These are phyloP conservation scores for Colletotrichum zoysiae DNA, from an alignment of 2,329 filamentous ascomycete species.

Conservation along the genomic window DNA sequence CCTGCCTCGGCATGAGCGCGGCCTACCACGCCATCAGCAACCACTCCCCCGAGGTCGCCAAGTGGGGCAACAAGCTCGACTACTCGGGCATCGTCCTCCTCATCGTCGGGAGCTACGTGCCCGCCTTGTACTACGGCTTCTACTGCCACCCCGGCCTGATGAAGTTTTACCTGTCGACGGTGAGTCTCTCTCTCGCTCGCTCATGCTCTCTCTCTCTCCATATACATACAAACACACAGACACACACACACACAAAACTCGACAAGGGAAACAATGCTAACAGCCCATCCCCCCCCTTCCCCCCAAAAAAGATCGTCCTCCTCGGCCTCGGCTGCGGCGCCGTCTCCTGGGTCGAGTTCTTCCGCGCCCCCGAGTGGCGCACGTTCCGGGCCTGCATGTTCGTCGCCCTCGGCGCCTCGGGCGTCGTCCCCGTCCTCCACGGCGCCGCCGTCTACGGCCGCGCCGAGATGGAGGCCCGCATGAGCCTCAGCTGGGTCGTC, in stretches of 20 bases:
- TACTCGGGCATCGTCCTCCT: slow-evolving; percentile 94
- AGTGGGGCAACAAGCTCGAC: slow-evolving; percentile 92
- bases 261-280: not conserved
- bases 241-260: slow-evolving; percentile 22
- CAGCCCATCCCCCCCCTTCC: not conserved
- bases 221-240: slow-evolving; percentile 40
- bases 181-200: slow-evolving; percentile 56
- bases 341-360: slow-evolving; percentile 84
- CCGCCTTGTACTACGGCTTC: slow-evolving; percentile 89
- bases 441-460: slow-evolving; percentile 77
- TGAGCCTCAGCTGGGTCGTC: slow-evolving; percentile 85
- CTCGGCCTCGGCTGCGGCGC: slow-evolving; percentile 82
- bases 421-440: slow-evolving; percentile 85
- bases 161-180: slow-evolving; percentile 80
- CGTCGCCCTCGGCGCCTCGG: slow-evolving; percentile 85
- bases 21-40: slow-evolving; percentile 89
- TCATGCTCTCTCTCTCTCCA: not conserved
- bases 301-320: slow-evolving; percentile 73
- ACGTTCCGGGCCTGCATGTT: slow-evolving; percentile 93
- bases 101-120: slow-evolving; percentile 92
- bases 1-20: slow-evolving; percentile 84
- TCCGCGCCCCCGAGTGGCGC: slow-evolving; percentile 86
- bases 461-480: slow-evolving; percentile 74
- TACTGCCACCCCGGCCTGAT: slow-evolving; percentile 76
- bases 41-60: slow-evolving; percentile 82